Percentiles rank a stretch among this genome's conserved stretches.
Conservation (phyloP, 192 early-diverging fungal species). For the Entophlyctis luteolus region DNA sequence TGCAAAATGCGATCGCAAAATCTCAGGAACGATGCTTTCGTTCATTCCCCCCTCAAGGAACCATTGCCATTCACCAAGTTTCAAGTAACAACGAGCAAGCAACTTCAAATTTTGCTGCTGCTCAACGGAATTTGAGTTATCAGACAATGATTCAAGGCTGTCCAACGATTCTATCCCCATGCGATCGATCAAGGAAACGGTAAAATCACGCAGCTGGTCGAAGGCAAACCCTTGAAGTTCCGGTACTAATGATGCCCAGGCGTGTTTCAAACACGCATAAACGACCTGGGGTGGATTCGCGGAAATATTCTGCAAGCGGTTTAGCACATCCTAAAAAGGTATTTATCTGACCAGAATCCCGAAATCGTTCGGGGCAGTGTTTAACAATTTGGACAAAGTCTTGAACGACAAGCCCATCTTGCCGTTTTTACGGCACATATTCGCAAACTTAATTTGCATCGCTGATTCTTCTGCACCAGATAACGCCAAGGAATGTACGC, state of each 20-base stretch:
- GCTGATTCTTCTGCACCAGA: conserved; percentile 78
- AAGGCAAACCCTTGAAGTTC: conserved; percentile 45
- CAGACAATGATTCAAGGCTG: not conserved
- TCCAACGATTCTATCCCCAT: conserved; percentile 20
- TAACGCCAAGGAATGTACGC: conserved; percentile 73
- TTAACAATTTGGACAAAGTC: conserved; percentile 59
- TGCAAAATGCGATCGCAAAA: conserved; percentile 63
- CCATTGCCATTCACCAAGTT: conserved; percentile 80
- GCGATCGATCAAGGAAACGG: conserved; percentile 48
- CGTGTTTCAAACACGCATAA: conserved; percentile 77
- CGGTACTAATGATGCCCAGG: conserved; percentile 60
- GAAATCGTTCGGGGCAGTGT: not conserved
- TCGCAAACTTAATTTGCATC: conserved; percentile 81
- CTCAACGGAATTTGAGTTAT: not conserved
- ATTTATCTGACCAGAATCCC: not conserved
- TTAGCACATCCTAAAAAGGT: not conserved
- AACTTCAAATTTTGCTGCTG: conserved; percentile 7
- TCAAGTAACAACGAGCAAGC: conserved; percentile 64
- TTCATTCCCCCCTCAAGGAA: conserved; percentile 40
- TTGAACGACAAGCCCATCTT: conserved; percentile 67
- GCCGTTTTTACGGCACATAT: conserved; percentile 76
- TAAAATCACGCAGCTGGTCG: conserved; percentile 63
- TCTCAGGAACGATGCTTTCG: conserved; percentile 34
- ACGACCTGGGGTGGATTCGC: conserved; percentile 55
- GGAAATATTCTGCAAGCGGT: conserved; percentile 5